Evolutionary conservation across 1,139 yeast species (phyloP).

Genomic region (Debaryomyces subglobosus): DNA sequence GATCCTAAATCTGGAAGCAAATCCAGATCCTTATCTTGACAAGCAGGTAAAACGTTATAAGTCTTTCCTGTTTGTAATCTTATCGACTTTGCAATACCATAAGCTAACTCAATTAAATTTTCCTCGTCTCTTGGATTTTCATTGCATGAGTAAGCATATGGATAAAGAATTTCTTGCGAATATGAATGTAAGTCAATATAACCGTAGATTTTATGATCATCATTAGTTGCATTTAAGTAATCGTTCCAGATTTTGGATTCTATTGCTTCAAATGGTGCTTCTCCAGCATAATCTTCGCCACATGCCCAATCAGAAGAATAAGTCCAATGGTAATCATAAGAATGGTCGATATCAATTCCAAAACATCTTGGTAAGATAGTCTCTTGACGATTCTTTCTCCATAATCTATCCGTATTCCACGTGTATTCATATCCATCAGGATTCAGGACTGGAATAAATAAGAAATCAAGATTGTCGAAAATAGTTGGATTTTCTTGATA

Average conservation of each 20-base stretch:
- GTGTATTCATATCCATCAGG: constrained; percentile 91
- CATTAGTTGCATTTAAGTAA: constrained; percentile 62
- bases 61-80: constrained; percentile 62
- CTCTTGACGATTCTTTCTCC: constrained; percentile 88
- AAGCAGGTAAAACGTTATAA: constrained; percentile 75
- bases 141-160: constrained; percentile 79
- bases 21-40: constrained; percentile 75
- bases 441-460: constrained; percentile 80
- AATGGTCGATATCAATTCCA: constrained; percentile 87
- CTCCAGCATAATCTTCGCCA: constrained; percentile 83
- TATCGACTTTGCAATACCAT: constrained; percentile 76
- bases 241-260: constrained; percentile 70
- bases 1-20: constrained; percentile 73
- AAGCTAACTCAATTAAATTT: constrained; percentile 77
- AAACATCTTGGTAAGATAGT: constrained; percentile 68
- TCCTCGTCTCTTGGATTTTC: constrained; percentile 78
- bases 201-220: constrained; percentile 67
- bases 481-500: constrained; percentile 47
- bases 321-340: constrained; percentile 77
- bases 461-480: constrained; percentile 58
- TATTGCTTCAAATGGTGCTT: constrained; percentile 70
- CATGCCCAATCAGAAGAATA: constrained; percentile 70
- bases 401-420: constrained; percentile 78
- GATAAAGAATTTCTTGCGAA: constrained; percentile 80
- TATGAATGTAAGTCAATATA: constrained; percentile 84